These are phyloP conservation scores for Glycine tomentella DNA, from an alignment of 306 rosid genomes.

Conservation along the genomic window DNA sequence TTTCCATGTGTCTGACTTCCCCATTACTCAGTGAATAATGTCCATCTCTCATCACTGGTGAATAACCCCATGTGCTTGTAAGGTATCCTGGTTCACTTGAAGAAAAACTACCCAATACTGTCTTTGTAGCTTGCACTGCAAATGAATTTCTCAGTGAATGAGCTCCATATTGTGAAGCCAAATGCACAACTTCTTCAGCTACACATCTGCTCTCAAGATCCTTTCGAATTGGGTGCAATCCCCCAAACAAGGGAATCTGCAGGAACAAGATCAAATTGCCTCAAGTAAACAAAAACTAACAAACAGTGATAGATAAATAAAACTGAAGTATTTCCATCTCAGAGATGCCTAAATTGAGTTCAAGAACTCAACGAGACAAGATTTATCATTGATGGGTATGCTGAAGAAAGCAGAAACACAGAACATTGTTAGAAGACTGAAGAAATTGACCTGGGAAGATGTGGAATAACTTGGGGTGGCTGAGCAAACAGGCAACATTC, in stretches of 20 bases:
- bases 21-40: too few relatives aligned
- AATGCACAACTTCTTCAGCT: constrained; percentile 48
- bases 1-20: constrained; percentile 56
- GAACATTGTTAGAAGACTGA: too few relatives aligned
- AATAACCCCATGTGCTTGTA: constrained; percentile 9
- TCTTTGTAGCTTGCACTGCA: constrained; percentile 57
- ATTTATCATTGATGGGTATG: too few relatives aligned
- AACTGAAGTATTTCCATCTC: too few relatives aligned
- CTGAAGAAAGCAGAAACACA: too few relatives aligned
- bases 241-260: constrained; percentile 78
- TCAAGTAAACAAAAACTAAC: too few relatives aligned
- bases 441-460: constrained; percentile 65
- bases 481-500: constrained; percentile 86
- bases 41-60: too few relatives aligned
- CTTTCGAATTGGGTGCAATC: constrained; percentile 65
- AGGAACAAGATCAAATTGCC: constrained; percentile 3
- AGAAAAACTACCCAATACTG: constrained; percentile 43
- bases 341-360: too few relatives aligned
- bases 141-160: constrained; percentile 56
- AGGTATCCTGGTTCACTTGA: constrained; percentile 33
- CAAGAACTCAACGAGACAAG: too few relatives aligned
- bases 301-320: too few relatives aligned
- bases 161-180: constrained; percentile 60
- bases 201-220: constrained; percentile 60
- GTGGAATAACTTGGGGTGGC: constrained; percentile 68